Percentiles rank a stretch among this genome's conserved stretches.
Conservation (phyloP, 805 yeast genomes). For the Suhomyces vadensis region DNA sequence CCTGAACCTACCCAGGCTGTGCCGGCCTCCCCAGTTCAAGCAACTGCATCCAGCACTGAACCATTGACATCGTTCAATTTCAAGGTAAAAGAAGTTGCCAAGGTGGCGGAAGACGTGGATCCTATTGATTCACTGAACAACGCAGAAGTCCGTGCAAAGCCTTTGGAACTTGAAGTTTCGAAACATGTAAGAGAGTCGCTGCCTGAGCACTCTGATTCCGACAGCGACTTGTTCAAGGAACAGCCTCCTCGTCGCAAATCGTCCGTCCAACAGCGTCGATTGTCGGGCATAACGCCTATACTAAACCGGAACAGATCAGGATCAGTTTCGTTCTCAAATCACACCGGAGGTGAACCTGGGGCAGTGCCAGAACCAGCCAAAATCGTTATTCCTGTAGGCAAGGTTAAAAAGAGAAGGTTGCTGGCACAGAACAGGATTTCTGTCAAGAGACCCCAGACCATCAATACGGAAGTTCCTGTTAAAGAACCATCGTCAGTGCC, state of each 20-base stretch:
- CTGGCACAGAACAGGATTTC: slow-evolving; percentile 15
- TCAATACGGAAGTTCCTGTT: slow-evolving; percentile 3
- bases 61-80: slow-evolving; percentile 8
- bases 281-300: slow-evolving; percentile 35
- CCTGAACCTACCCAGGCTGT: slow-evolving; percentile 14
- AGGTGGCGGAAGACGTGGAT: slow-evolving; percentile 23
- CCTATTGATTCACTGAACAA: slow-evolving; percentile 21
- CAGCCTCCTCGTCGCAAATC: slow-evolving; percentile 29
- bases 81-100: slow-evolving; percentile 6
- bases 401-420: slow-evolving; percentile 32
- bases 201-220: slow-evolving; percentile 17
- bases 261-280: slow-evolving; percentile 34
- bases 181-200: not conserved
- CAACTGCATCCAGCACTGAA: not conserved
- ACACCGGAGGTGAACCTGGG: slow-evolving; percentile 14
- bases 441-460: slow-evolving; percentile 6
- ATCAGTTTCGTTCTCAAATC: slow-evolving; percentile 28
- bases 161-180: not conserved
- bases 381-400: slow-evolving; percentile 40
- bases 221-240: slow-evolving; percentile 34
- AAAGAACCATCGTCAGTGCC: slow-evolving; percentile 17
- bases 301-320: slow-evolving; percentile 28
- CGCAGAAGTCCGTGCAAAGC: not conserved
- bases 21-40: not conserved
- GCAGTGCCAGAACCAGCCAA: slow-evolving; percentile 28